These are phyloP conservation scores for Diplogelasinospora grovesii DNA, from an alignment of 495 filamentous ascomycete species.

Conservation along the genomic window DNA sequence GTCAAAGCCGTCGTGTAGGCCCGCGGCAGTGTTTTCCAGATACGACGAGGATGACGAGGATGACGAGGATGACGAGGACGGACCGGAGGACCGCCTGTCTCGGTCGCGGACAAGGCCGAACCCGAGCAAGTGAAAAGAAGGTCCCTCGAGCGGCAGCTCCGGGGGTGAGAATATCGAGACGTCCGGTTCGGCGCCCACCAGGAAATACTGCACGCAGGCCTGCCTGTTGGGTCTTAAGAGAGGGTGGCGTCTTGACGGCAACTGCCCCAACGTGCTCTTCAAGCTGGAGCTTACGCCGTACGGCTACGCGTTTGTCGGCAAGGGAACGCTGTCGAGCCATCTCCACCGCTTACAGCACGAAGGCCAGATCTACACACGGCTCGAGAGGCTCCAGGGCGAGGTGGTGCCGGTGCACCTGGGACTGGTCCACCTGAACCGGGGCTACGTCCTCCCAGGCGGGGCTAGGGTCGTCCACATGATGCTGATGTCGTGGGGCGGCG, in stretches of 20 bases:
- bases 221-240: slow-evolving; percentile 1
- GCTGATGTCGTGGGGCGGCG: neutral
- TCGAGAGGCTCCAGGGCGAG: neutral
- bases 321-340: neutral
- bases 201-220: slow-evolving; percentile 1
- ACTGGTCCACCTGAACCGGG: neutral
- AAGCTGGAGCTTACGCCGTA: neutral
- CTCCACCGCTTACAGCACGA: neutral
- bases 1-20: neutral
- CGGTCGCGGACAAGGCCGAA: too few relatives aligned
- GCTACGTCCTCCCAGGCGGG: neutral
- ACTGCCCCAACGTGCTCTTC: neutral
- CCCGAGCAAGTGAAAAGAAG: neutral
- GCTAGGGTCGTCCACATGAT: neutral
- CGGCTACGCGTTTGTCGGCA: slow-evolving; percentile 2
- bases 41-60: slow-evolving; percentile 1
- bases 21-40: neutral
- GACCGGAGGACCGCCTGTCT: neutral
- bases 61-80: neutral
- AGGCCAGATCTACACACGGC: slow-evolving; percentile 1
- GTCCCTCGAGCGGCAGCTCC: neutral
- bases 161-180: neutral
- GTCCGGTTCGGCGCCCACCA: neutral
- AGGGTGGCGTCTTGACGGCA: neutral
- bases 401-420: neutral